Base-by-base conservation (phyloP, 2,329 filamentous ascomycete species). In the Aspergillus amoenus region DNA sequence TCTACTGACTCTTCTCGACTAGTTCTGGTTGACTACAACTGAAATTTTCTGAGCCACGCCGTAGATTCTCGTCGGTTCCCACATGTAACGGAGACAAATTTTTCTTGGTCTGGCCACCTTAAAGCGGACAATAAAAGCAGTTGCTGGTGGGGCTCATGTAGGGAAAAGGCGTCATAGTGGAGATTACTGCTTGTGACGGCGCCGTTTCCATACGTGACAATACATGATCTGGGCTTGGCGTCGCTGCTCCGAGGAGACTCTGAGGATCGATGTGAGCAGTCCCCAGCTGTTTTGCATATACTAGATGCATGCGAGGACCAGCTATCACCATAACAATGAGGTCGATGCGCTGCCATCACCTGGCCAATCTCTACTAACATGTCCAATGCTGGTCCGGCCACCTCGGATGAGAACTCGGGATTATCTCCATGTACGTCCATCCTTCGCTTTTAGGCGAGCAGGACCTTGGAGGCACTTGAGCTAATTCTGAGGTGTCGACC, bases 151-250 rank as follows among this genome's bases (percentile, higher is more conserved):
- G 59, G 56, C 59, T 5, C 18, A 12, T 40, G 49, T 53, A 47
- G 53, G 56, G 60, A 55, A 43, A 58, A 37, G 62, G 49, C 68
- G 68, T 71, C 69, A 70, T 70, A 51, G 68, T 66, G 64, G 64
- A 21, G 9, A 40, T 65, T 57, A 69, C 64, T 41, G 22, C 62
- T 63, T 61, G 42, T 64, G 57, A 68, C 66, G 41, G 24, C 63
- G 64, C 61, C 2, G 2, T 58, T 66, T 66, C 51, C 34, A 41
- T 61, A 63, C 62, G 27, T 49, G 42, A 56, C 56, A 39, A 44
- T 59, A 58, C 58, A 5, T 15, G 3, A 17, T 27, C 34, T 45
- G 18, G 27, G 32, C 39, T 52, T 52, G 48, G 48, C 48, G 11
- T 37, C 2, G 17, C 17, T 17, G 9, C 50, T 52, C 50, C 50